phyloP scores from a whole-genome alignment of 257 asterid genomes.

The Fraxinus cuspidata region DNA sequence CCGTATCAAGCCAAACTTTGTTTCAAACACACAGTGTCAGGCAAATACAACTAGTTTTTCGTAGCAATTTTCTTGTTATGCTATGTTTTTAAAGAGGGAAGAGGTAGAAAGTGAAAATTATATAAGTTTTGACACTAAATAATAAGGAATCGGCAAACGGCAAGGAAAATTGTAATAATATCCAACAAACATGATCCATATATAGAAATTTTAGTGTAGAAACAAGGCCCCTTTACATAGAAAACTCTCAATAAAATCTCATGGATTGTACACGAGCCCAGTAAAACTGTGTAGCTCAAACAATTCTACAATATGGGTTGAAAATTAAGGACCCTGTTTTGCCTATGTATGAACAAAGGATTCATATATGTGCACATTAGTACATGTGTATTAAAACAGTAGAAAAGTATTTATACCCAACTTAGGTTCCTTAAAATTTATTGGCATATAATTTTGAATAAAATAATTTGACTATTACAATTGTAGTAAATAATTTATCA shows the following conservation, averaged over 20 bases:
- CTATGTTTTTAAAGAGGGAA: neutral
- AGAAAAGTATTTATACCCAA: too few relatives aligned
- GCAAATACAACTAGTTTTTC: neutral
- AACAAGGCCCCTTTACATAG: too few relatives aligned
- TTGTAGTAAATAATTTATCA: too few relatives aligned
- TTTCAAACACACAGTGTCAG: neutral
- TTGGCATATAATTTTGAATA: too few relatives aligned
- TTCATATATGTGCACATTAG: too few relatives aligned
- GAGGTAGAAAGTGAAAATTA: neutral
- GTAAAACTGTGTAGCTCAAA: neutral
- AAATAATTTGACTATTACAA: too few relatives aligned
- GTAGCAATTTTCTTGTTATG: neutral
- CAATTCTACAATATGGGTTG: too few relatives aligned
- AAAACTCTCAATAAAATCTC: neutral
- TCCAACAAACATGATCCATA: neutral
- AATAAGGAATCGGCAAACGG: neutral
- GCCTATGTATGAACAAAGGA: too few relatives aligned
- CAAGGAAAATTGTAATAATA: neutral
- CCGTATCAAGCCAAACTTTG: neutral
- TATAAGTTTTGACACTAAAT: neutral
- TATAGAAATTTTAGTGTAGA: too few relatives aligned
- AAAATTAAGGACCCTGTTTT: too few relatives aligned
- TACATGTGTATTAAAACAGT: too few relatives aligned
- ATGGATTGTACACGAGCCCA: neutral
- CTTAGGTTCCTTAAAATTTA: too few relatives aligned